phyloP scores from a whole-genome alignment of 2,329 filamentous ascomycete species.

The Pseudodiploospora longispora region DNA sequence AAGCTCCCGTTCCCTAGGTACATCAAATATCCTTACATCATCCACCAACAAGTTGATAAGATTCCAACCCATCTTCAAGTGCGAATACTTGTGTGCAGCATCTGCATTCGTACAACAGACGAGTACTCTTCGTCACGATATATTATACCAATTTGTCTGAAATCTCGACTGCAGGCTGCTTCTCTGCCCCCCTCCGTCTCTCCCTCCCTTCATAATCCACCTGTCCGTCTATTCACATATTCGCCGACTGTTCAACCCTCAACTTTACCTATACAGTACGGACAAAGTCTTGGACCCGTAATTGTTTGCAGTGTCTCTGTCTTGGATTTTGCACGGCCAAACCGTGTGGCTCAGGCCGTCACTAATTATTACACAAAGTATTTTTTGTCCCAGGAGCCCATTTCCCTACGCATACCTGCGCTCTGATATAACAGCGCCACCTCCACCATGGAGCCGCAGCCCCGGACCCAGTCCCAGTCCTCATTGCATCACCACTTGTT shows the following conservation, averaged over 20 bases:
- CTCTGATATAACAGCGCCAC: neutral
- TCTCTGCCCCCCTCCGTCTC: neutral
- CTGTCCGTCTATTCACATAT: neutral
- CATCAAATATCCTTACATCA: too few relatives aligned
- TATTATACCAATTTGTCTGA: too few relatives aligned
- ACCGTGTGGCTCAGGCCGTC: neutral
- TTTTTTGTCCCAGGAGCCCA: neutral
- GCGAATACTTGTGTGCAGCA: too few relatives aligned
- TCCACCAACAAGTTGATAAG: too few relatives aligned
- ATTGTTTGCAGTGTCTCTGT: too few relatives aligned
- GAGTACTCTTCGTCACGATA: too few relatives aligned
- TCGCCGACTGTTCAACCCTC: too few relatives aligned
- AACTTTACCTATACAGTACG: too few relatives aligned
- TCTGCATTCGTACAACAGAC: too few relatives aligned
- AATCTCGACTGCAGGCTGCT: neutral
- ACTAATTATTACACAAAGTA: neutral
- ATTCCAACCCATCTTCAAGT: too few relatives aligned
- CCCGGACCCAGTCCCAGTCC: conserved; percentile 8
- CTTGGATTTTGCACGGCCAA: neutral
- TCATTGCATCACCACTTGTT: conserved; percentile 15
- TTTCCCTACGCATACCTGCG: neutral
- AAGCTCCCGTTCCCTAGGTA: too few relatives aligned
- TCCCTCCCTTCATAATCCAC: neutral
- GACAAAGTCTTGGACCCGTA: too few relatives aligned
- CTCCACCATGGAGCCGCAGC: conserved; percentile 23